phyloP scores from a whole-genome alignment of 2,329 filamentous ascomycete genomes.

The Diaporthe humulicola region DNA sequence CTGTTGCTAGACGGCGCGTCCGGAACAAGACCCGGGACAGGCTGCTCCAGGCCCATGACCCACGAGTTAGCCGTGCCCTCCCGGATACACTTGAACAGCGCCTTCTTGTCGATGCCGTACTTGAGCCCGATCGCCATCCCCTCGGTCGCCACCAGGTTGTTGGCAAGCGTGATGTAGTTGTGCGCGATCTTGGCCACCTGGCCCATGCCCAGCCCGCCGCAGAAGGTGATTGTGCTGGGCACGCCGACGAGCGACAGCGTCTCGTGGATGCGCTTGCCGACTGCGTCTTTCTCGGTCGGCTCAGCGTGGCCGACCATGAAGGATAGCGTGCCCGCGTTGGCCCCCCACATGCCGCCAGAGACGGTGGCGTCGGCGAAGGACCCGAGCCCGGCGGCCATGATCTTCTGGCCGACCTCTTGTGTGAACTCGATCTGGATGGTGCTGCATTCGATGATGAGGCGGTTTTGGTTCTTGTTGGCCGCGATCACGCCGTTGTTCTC shows the following conservation, averaged over 20 bases:
- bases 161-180: neutral
- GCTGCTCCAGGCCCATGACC: neutral
- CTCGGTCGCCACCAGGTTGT: neutral
- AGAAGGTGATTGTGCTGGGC: neutral
- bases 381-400: neutral
- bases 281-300: too few species aligned
- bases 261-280: too few species aligned
- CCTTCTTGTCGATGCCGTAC: neutral
- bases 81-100: neutral
- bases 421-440: neutral
- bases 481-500: neutral
- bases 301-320: too few species aligned
- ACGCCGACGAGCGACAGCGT: neutral
- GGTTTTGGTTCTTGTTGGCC: neutral
- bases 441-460: neutral
- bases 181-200: neutral
- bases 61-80: neutral
- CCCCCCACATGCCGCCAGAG: neutral
- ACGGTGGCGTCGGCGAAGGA: neutral
- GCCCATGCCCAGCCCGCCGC: neutral
- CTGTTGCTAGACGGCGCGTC: neutral
- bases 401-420: neutral
- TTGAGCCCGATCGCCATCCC: neutral
- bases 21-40: neutral
- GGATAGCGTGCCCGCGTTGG: neutral